These are phyloP conservation scores for Tulasnella sp. DNA, from an alignment of 768 basidiomycete genomes.

Conservation along the genomic window DNA sequence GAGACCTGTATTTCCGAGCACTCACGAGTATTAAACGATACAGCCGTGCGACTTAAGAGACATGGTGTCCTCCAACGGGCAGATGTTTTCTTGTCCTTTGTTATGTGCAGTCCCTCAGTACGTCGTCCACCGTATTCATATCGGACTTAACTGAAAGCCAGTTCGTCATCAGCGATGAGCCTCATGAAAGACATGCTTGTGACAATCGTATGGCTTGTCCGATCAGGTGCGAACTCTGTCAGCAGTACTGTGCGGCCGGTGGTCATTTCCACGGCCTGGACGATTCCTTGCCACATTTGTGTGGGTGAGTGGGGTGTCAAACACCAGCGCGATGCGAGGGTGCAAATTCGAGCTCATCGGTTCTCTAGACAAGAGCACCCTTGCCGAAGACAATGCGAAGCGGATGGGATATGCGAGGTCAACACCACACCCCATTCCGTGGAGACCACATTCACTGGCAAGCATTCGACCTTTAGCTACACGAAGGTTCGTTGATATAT, in stretches of 20 bases:
- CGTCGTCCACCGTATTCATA: slow-evolving; percentile 18
- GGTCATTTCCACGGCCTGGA: slow-evolving; percentile 20
- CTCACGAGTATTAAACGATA: too few species aligned
- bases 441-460: too few species aligned
- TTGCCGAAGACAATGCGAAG: slow-evolving; percentile 44
- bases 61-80: not conserved
- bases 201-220: slow-evolving; percentile 20
- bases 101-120: not conserved
- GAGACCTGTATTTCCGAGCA: too few species aligned
- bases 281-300: not conserved
- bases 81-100: not conserved
- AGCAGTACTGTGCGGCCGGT: not conserved
- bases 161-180: not conserved
- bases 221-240: not conserved
- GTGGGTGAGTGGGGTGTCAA: too few species aligned
- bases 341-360: not conserved
- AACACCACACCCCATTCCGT: slow-evolving; percentile 56
- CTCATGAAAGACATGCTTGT: slow-evolving; percentile 12
- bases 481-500: slow-evolving; percentile 47
- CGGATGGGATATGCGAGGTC: slow-evolving; percentile 53
- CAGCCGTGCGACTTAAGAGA: not conserved
- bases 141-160: not conserved
- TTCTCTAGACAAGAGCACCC: slow-evolving; percentile 51
- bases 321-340: too few species aligned
- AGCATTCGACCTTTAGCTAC: slow-evolving; percentile 61